Conservation (phyloP, 2,329 filamentous ascomycete genomes). For the Thielaviopsis populi region DNA sequence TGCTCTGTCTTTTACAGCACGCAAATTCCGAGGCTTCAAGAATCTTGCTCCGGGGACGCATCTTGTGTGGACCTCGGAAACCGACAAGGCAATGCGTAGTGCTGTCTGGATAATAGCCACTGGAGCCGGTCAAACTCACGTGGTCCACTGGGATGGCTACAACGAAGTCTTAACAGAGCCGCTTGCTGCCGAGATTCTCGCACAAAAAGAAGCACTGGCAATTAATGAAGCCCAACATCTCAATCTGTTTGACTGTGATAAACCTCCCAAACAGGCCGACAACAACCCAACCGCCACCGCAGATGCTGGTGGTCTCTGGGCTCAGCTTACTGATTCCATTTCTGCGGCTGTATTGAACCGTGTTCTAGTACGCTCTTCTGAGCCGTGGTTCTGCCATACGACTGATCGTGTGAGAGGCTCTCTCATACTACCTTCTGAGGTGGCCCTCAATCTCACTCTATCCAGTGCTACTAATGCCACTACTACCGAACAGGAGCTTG, state of each 20-base stretch:
- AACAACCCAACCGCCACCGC: conserved; percentile 20
- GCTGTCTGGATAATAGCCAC: conserved; percentile 42
- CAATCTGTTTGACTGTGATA: conserved; percentile 32
- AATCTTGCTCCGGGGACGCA: conserved; percentile 42
- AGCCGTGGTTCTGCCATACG: conserved; percentile 39
- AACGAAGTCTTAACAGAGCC: conserved; percentile 40
- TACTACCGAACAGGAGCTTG: conserved; percentile 27
- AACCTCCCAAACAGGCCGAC: conserved; percentile 21
- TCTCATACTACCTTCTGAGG: conserved; percentile 25
- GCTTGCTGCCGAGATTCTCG: conserved; percentile 25
- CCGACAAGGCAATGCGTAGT: conserved; percentile 33
- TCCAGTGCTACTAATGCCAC: conserved; percentile 23
- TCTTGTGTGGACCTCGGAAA: conserved; percentile 43
- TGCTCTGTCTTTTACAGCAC: conserved; percentile 32
- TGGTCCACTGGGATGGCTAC: conserved; percentile 41
- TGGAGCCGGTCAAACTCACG: conserved; percentile 25
- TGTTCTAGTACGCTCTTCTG: conserved; percentile 29
- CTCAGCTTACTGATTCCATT: conserved; percentile 35
- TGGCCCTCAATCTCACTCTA: conserved; percentile 29
- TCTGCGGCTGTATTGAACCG: conserved; percentile 30
- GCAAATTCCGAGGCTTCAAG: conserved; percentile 37
- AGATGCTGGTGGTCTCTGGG: conserved; percentile 32
- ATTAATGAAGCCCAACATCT: background rate
- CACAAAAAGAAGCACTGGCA: background rate
- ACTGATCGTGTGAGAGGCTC: conserved; percentile 36